Evolutionary conservation across 2,329 filamentous ascomycete species (phyloP).

Genomic region (Rasamsonia emersonii): DNA sequence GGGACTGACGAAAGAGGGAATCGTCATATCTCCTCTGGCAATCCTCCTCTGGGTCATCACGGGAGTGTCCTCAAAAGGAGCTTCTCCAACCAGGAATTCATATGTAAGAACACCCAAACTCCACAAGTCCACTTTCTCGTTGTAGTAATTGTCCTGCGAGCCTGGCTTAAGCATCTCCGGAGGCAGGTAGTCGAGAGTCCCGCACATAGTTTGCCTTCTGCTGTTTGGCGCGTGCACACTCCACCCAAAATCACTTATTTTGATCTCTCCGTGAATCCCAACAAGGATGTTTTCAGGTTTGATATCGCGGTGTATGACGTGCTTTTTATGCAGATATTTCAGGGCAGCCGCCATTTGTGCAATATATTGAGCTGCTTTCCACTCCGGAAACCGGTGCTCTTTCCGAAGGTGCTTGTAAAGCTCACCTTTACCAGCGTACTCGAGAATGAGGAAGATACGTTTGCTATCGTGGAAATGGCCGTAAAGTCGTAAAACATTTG

Average conservation of each 20-base stretch:
- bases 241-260: conserved; percentile 98
- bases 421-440: conserved; percentile 79
- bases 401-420: conserved; percentile 78
- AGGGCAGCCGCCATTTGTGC: conserved; percentile 86
- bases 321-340: conserved; percentile 88
- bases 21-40: conserved; percentile 78
- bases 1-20: conserved; percentile 80
- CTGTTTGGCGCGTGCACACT: conserved; percentile 96
- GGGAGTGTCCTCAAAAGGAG: conserved; percentile 91
- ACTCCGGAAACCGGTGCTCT: conserved; percentile 72
- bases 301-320: conserved; percentile 95
- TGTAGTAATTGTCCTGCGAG: conserved; percentile 77
- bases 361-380: conserved; percentile 78
- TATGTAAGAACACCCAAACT: conserved; percentile 90
- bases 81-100: conserved; percentile 92
- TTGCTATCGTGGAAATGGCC: conserved; percentile 87
- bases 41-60: conserved; percentile 92
- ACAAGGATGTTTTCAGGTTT: conserved; percentile 97
- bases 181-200: conserved; percentile 92
- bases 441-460: conserved; percentile 77
- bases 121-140: conserved; percentile 94
- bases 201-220: conserved; percentile 88
- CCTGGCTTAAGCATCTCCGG: conserved; percentile 93
- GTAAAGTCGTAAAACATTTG: conserved; percentile 75
- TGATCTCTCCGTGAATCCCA: conserved; percentile 94